Percentiles rank a stretch among this genome's conserved stretches.
These are phyloP conservation scores for Akanthomyces lecanii DNA, from an alignment of 2,329 filamentous ascomycete genomes.

Conservation along the genomic window DNA sequence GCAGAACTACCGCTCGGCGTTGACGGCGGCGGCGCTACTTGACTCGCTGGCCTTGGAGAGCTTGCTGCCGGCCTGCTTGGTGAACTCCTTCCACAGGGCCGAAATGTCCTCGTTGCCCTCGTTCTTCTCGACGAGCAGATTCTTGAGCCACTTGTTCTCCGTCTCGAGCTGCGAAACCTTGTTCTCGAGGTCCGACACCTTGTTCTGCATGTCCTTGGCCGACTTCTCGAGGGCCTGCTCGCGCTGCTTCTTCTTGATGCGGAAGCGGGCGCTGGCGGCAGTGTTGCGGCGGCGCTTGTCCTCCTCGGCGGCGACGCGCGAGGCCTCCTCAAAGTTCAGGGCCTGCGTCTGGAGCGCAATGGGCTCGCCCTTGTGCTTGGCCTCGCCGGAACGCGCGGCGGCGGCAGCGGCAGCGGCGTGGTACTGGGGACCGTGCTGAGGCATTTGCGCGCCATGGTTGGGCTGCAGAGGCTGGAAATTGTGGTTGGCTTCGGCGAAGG, in stretches of 20 bases:
- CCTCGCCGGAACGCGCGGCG: slow-evolving; percentile 28
- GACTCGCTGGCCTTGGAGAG: slow-evolving; percentile 26
- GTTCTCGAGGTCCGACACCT: slow-evolving; percentile 68
- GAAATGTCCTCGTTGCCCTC: slow-evolving; percentile 54
- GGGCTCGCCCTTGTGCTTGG: slow-evolving; percentile 44
- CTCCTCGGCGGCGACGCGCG: slow-evolving; percentile 74
- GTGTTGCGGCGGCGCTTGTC: slow-evolving; percentile 89
- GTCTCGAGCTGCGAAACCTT: slow-evolving; percentile 74
- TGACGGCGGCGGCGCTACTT: slow-evolving; percentile 20
- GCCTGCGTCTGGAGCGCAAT: slow-evolving; percentile 38
- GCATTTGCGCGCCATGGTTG: slow-evolving; percentile 34
- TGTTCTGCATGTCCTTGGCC: slow-evolving; percentile 78
- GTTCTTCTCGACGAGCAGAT: slow-evolving; percentile 77
- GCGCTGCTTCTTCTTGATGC: slow-evolving; percentile 93
- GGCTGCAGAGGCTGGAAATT: slow-evolving; percentile 52
- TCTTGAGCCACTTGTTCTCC: slow-evolving; percentile 79
- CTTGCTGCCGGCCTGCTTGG: slow-evolving; percentile 34
- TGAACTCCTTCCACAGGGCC: slow-evolving; percentile 49
- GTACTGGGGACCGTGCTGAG: slow-evolving; percentile 29
- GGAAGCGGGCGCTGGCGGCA: slow-evolving; percentile 81
- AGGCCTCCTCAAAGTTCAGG: slow-evolving; percentile 63
- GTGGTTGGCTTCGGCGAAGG: slow-evolving; percentile 32
- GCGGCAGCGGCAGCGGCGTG: slow-evolving; percentile 28
- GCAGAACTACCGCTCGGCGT: slow-evolving; percentile 23
- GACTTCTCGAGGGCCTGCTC: slow-evolving; percentile 80